Base-by-base conservation (phyloP, 345 rosid genomes). In the Salix exigua region DNA sequence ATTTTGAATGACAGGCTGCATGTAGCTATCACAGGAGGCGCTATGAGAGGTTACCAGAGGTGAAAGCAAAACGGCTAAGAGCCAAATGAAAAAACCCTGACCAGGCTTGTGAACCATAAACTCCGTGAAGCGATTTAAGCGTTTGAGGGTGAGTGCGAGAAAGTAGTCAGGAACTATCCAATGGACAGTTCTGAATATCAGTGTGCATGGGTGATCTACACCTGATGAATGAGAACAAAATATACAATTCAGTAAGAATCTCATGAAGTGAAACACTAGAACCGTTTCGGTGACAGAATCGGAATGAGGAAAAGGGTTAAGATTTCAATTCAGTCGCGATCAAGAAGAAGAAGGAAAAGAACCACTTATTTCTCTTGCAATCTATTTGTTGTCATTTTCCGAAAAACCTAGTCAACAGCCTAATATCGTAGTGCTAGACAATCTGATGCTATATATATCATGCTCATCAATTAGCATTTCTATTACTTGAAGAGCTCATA, bases 31-130 rank as follows among this genome's bases (percentile, higher is more conserved):
- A 5, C 19, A 35, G 21, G 60, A 4, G 2, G 42, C n/a, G 31
- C 13, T 17, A 40, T 26, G 26, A 60, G 64, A 26, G 26, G 50
- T 77, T 82, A 84, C 88, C 83, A 81, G 12, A 9, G 88, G 87
- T 33, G 87, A 66, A 64, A 85, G 84, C 42, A 68, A 61, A 16
- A 35, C 4, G 1, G 75, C 82, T 26, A 82, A 50, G 67, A 86
- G 71, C 70, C 82, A 76, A 40, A 68, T 70, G 63, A 84, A 75
- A 53, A 81, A 37, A 14, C 84, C 85, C 86, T 86, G 85, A 14
- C 74, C 78, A 21, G 91, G 89, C 82, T 81, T 88, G 79, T 88
- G 88, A 72, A 86, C 46, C 72, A 83, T 55, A 44, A 76, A 75
- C 74, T 82, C 91, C 0, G 68, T n/a, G 68, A 84, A 86, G 53